These are phyloP conservation scores for Kokia cookei DNA, from an alignment of 441 rosid species.

Conservation along the genomic window DNA sequence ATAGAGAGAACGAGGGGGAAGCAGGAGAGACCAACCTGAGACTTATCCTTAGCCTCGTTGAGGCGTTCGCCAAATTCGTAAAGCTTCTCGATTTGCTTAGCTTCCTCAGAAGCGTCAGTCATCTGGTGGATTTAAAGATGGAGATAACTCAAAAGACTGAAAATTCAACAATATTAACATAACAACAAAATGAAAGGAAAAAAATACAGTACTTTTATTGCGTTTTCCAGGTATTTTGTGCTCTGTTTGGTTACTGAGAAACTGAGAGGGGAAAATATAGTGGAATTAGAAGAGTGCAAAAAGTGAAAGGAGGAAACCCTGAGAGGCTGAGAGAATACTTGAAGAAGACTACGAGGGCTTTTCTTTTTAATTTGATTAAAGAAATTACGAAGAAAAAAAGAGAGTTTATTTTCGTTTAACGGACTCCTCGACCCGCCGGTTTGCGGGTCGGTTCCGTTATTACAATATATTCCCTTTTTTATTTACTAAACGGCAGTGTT, in stretches of 20 bases:
- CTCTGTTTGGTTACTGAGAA: not conserved
- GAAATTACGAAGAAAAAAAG: not conserved
- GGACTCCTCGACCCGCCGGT: not conserved
- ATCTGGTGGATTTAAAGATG: constrained; percentile 22
- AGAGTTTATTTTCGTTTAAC: not conserved
- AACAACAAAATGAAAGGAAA: not conserved
- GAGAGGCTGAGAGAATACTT: not conserved
- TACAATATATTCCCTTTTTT: not conserved
- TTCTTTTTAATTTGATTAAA: not conserved
- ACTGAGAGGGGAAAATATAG: not conserved
- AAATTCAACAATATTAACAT: constrained; percentile 9
- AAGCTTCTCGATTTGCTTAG: constrained; percentile 81
- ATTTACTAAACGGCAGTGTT: not conserved
- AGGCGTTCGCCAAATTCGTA: constrained; percentile 95
- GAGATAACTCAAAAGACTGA: constrained; percentile 22
- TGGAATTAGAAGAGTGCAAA: not conserved
- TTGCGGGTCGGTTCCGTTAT: not conserved
- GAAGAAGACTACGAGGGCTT: not conserved
- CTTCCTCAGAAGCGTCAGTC: constrained; percentile 60
- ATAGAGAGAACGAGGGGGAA: not conserved
- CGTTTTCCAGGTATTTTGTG: not conserved
- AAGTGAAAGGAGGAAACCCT: not conserved
- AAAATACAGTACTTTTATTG: not conserved
- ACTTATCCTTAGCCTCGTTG: constrained; percentile 89
- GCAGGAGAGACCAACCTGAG: constrained; percentile 44